These are phyloP conservation scores for Hericium erinaceus DNA, from an alignment of 768 basidiomycete species.

Conservation along the genomic window DNA sequence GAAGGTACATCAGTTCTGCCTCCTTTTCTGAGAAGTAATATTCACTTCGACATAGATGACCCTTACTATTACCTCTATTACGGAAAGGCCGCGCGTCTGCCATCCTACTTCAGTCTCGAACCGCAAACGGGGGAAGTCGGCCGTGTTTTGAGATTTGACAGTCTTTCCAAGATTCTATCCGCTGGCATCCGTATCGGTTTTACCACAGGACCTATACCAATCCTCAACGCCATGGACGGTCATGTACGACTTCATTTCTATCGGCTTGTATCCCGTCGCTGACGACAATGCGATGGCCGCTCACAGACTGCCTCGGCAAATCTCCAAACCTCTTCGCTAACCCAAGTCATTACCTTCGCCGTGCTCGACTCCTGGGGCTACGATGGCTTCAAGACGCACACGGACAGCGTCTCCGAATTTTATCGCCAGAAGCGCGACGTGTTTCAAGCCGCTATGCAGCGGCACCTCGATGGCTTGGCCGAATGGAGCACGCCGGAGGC, in stretches of 20 bases:
- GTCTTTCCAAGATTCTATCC: constrained; percentile 78
- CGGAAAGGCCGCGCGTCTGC: constrained; percentile 48
- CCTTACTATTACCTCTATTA: constrained; percentile 78
- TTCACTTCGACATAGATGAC: constrained; percentile 44
- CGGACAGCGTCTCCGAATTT: constrained; percentile 55
- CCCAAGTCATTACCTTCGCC: constrained; percentile 51
- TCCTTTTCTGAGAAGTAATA: background rate
- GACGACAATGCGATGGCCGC: background rate
- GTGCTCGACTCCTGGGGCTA: constrained; percentile 68
- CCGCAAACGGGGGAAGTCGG: constrained; percentile 53
- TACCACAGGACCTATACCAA: constrained; percentile 58
- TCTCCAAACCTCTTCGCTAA: constrained; percentile 55
- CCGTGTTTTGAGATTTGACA: constrained; percentile 82
- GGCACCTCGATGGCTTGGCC: constrained; percentile 72
- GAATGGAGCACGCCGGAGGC: constrained; percentile 65
- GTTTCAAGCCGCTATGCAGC: constrained; percentile 68
- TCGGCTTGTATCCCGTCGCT: constrained; percentile 6
- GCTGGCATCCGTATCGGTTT: constrained; percentile 78
- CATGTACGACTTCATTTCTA: constrained; percentile 34
- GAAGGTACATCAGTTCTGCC: constrained; percentile 46
- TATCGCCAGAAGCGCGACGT: constrained; percentile 66
- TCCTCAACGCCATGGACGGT: constrained; percentile 62
- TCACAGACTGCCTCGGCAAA: constrained; percentile 56
- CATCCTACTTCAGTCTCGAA: constrained; percentile 81
- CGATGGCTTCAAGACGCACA: constrained; percentile 65